phyloP scores from a whole-genome alignment of 139 green algal species.

The Volvox africanus region DNA sequence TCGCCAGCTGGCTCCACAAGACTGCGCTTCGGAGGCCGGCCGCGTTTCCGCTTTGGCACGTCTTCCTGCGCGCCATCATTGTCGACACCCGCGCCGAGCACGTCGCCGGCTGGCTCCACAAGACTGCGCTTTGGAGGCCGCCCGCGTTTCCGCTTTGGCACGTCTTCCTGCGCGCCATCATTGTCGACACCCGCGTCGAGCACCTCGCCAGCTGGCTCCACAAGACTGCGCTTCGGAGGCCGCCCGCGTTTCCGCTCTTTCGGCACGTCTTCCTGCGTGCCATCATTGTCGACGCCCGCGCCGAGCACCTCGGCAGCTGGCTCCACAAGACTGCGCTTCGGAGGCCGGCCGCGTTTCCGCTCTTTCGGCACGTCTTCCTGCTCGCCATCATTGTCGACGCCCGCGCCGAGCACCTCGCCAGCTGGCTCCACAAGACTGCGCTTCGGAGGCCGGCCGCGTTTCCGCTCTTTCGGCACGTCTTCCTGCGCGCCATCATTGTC shows the following conservation, averaged over 20 bases:
- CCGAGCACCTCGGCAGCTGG: background rate
- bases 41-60: background rate
- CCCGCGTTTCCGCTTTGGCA: background rate
- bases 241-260: background rate
- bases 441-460: conserved; percentile 7
- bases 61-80: background rate
- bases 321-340: background rate
- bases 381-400: background rate
- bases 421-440: background rate
- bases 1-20: too few species aligned
- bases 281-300: background rate
- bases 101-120: background rate
- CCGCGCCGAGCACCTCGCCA: background rate
- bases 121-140: background rate
- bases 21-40: background rate
- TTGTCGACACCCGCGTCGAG: background rate
- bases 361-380: background rate
- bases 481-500: background rate
- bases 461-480: background rate
- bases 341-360: background rate
- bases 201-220: background rate
- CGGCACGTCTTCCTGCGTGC: background rate
- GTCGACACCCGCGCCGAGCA: background rate
- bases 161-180: background rate
- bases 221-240: background rate